Percentiles rank a stretch among this genome's conserved stretches.
Conservation (phyloP, 768 basidiomycete species). For the Termitomyces sp. region DNA sequence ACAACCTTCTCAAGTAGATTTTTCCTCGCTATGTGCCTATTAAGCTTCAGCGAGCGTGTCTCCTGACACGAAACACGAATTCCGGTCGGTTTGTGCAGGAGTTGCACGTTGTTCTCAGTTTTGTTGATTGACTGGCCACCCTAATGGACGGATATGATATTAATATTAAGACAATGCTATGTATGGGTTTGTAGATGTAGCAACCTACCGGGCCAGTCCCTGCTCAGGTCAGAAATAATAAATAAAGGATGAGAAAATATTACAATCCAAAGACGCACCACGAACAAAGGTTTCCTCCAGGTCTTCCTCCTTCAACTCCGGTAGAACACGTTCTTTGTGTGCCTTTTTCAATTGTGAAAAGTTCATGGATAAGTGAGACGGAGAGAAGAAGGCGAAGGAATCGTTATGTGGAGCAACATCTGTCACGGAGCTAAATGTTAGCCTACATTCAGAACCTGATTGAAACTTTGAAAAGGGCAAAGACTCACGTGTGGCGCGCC, state of each 20-base stretch:
- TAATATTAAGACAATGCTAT: slow-evolving; percentile 20
- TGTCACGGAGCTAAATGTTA: slow-evolving; percentile 26
- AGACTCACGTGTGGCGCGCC: slow-evolving; percentile 23
- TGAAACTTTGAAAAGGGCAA: not conserved
- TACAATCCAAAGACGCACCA: slow-evolving; percentile 40
- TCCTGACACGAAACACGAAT: slow-evolving; percentile 83
- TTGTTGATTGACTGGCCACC: slow-evolving; percentile 99
- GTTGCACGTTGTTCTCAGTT: slow-evolving; percentile 86
- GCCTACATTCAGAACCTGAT: slow-evolving; percentile 11
- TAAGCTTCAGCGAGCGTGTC: slow-evolving; percentile 78
- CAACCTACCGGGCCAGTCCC: slow-evolving; percentile 75
- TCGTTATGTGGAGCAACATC: slow-evolving; percentile 36
- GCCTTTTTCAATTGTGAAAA: slow-evolving; percentile 73
- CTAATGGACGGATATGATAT: slow-evolving; percentile 28
- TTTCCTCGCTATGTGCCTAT: slow-evolving; percentile 74
- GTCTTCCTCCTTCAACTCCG: slow-evolving; percentile 73
- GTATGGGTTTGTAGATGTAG: slow-evolving; percentile 6
- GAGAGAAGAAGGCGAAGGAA: slow-evolving; percentile 13
- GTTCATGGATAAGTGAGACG: slow-evolving; percentile 32
- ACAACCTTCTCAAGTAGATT: slow-evolving; percentile 68
- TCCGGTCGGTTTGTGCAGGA: slow-evolving; percentile 86
- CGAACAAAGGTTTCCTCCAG: slow-evolving; percentile 86
- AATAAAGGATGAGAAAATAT: not conserved
- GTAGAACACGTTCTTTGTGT: slow-evolving; percentile 57
- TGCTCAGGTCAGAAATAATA: slow-evolving; percentile 23